These are phyloP conservation scores for Plantago elongata DNA, from an alignment of 257 asterid species.

Conservation along the genomic window DNA sequence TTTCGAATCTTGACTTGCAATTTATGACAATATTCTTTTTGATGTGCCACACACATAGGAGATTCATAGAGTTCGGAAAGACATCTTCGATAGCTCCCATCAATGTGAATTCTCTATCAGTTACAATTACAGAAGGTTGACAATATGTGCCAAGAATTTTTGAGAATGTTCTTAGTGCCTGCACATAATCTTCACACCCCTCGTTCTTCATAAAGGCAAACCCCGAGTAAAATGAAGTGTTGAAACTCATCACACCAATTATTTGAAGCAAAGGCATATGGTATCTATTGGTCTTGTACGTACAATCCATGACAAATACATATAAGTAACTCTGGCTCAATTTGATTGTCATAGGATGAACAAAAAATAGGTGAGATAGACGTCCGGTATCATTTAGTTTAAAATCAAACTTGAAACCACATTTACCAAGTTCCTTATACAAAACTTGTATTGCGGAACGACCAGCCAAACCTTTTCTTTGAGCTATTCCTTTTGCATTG, in stretches of 20 bases:
- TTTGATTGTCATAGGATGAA: slow-evolving; percentile 1
- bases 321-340: slow-evolving; percentile 3
- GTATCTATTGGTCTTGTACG: slow-evolving; percentile 11
- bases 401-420: not conserved
- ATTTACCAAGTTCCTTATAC: not conserved
- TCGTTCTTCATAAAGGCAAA: slow-evolving; percentile 3
- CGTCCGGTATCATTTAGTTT: not conserved
- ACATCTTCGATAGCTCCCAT: slow-evolving; percentile 10
- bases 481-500: not conserved
- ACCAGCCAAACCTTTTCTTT: not conserved
- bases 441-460: not conserved
- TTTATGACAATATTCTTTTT: slow-evolving; percentile 7
- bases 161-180: not conserved
- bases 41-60: slow-evolving; percentile 21
- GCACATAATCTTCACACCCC: not conserved
- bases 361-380: slow-evolving; percentile 14
- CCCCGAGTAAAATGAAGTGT: slow-evolving; percentile 12
- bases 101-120: slow-evolving; percentile 14
- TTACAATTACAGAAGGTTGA: slow-evolving; percentile 7
- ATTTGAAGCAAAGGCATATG: slow-evolving; percentile 3
- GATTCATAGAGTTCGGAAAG: not conserved
- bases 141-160: not conserved
- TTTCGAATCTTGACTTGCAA: slow-evolving; percentile 1
- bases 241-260: slow-evolving; percentile 13
- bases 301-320: slow-evolving; percentile 14